These are phyloP conservation scores for Bacidia gigantensis DNA, from an alignment of 495 filamentous ascomycete species.

Conservation along the genomic window DNA sequence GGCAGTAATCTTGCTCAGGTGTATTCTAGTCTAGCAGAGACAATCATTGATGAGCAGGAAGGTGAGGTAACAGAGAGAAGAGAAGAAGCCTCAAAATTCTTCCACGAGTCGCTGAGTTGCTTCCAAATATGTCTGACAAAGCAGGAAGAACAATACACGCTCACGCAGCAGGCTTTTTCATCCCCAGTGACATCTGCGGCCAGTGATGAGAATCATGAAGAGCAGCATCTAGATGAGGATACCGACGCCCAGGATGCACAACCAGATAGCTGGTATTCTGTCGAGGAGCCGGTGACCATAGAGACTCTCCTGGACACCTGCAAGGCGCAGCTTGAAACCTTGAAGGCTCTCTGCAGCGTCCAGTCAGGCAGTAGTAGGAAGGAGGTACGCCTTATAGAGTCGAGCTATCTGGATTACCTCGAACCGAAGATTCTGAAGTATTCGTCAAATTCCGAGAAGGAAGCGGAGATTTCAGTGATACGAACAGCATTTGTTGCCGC, in stretches of 20 bases:
- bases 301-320: slow-evolving; percentile 50
- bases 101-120: slow-evolving; percentile 48
- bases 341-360: slow-evolving; percentile 44
- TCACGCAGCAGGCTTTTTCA: slow-evolving; percentile 27
- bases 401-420: slow-evolving; percentile 34
- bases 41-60: slow-evolving; percentile 38
- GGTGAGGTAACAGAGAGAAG: slow-evolving; percentile 31
- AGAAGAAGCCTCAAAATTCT: slow-evolving; percentile 29
- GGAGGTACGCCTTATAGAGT: slow-evolving; percentile 40
- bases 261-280: slow-evolving; percentile 45
- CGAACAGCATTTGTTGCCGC: slow-evolving; percentile 39
- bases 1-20: slow-evolving; percentile 50
- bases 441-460: slow-evolving; percentile 27
- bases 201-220: neutral
- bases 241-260: slow-evolving; percentile 19
- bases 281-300: slow-evolving; percentile 48
- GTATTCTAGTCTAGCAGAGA: slow-evolving; percentile 49
- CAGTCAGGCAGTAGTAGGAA: slow-evolving; percentile 26
- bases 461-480: slow-evolving; percentile 39
- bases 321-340: slow-evolving; percentile 44
- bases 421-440: slow-evolving; percentile 36
- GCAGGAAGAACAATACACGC: slow-evolving; percentile 43
- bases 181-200: too few relatives aligned
- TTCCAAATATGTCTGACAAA: slow-evolving; percentile 47
- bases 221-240: neutral